Conservation (phyloP, 345 rosid genomes). For the Capsella bursapastoris region DNA sequence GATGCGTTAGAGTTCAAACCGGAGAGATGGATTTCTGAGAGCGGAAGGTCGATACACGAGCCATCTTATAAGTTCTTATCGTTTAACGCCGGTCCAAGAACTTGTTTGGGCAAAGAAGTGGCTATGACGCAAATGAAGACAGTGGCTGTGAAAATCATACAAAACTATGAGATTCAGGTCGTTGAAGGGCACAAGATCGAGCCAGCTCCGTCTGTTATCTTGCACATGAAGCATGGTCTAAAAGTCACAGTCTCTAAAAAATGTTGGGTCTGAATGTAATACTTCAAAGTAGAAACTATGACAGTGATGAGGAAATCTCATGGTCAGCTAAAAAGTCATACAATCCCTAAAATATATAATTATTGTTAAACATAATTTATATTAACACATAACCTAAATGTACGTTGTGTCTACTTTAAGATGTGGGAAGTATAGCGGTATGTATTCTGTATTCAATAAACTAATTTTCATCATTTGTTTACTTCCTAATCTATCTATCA, state of each 20-base stretch:
- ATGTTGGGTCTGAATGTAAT: constrained; percentile 26
- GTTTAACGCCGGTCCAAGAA: constrained; percentile 71
- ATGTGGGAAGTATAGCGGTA: no score
- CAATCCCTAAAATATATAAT: background rate
- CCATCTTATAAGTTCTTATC: constrained; percentile 66
- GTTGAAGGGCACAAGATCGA: constrained; percentile 48
- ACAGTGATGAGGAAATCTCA: background rate
- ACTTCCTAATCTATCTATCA: background rate
- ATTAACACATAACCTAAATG: no score
- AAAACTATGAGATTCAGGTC: constrained; percentile 48
- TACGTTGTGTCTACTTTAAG: no score
- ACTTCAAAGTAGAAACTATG: constrained; percentile 8
- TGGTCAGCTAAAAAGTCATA: constrained; percentile 2
- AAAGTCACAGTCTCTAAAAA: constrained; percentile 47
- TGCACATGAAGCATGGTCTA: constrained; percentile 59
- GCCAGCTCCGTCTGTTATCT: constrained; percentile 48
- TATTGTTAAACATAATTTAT: no score
- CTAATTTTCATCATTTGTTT: no score
- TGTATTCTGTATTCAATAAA: no score
- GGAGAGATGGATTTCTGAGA: constrained; percentile 51
- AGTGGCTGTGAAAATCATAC: constrained; percentile 48
- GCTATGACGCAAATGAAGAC: constrained; percentile 64
- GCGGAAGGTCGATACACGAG: constrained; percentile 39
- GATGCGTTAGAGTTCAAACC: constrained; percentile 53
- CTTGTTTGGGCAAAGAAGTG: constrained; percentile 65